Base-by-base conservation (phyloP, 208 protist genomes). In the Crithidia thermophila region DNA sequence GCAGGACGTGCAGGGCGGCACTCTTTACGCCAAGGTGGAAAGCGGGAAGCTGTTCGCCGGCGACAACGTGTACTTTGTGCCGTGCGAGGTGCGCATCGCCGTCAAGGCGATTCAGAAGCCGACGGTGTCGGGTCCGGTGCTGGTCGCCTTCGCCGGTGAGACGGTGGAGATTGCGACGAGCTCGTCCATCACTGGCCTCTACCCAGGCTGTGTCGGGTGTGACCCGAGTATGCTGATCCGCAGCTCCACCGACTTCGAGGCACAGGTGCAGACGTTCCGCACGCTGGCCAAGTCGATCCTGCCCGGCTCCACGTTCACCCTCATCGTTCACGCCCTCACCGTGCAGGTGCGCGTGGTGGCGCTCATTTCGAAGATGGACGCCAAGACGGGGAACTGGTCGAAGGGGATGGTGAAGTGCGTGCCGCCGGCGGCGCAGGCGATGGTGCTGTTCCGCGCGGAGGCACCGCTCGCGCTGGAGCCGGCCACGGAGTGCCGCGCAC, bases 341-440 rank as follows among this genome's bases (percentile, higher is more conserved):
- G 72, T 91, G 40, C 70, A 63, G n/a, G 83, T 95, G 36, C 77
- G 87, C 33, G 90, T 92, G n/a, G 51, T 81, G 7, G 28, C 64
- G 46, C 76, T 95, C 23, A 77, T 93, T 5, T 86, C 85, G 0
- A 91, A 87, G 72, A 85, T 91, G 80, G 75, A 92, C 47, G 7
- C 36, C 14, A 77, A 75, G 40, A 71, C 65, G 2, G 90, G 90
- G 2, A 66, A 42, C n/a, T 95, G 90, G 85, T 90, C 81, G 18
- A 88, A 79, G 39, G 87, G 87, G 10, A 93, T 95, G 87, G 90
- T 95, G 33, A 95, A 95, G 77, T 92, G 87, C 45, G 72, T 95
- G 37, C 81, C 87, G 14, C 79, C 85, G 47, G 62, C 49, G 0
- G 62, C 87, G 13, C 90, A 95, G 79, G 84, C 87, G 31, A 33